Conservation (phyloP, 225 moss, liverwort and hornwort species). For the Climacium dendroides region DNA sequence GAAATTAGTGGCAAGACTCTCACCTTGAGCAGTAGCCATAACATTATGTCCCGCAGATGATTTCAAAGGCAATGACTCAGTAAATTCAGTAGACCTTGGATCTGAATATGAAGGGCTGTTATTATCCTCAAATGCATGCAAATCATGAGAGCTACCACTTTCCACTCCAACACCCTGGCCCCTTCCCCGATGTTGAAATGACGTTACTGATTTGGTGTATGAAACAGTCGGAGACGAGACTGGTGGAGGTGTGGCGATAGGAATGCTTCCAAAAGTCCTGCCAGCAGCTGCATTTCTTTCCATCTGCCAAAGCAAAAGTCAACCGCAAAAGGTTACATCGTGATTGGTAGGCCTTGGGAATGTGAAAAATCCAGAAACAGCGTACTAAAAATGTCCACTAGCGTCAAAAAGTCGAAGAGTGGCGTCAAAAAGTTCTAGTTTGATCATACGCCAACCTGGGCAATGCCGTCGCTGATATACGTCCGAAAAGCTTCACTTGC, state of each 20-base stretch:
- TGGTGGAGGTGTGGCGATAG: conserved; percentile 77
- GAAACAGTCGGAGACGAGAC: conserved; percentile 36
- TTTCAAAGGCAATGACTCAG: conserved; percentile 32
- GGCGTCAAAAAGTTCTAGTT: background rate
- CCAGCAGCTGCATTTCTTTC: conserved; percentile 88
- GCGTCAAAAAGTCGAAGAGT: background rate
- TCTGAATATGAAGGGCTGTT: conserved; percentile 3
- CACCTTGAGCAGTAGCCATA: conserved; percentile 38
- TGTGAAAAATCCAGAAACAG: background rate
- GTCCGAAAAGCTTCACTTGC: conserved; percentile 95
- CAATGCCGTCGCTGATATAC: conserved; percentile 89
- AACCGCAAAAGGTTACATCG: background rate
- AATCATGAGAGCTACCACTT: conserved; percentile 14
- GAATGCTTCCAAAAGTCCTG: conserved; percentile 67
- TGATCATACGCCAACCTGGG: conserved; percentile 33
- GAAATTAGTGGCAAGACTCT: background rate
- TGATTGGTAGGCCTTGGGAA: background rate
- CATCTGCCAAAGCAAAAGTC: conserved; percentile 32
- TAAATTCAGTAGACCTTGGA: conserved; percentile 10
- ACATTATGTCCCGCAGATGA: conserved; percentile 52
- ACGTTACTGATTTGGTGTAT: conserved; percentile 16
- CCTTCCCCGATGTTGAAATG: conserved; percentile 22
- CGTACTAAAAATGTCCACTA: background rate
- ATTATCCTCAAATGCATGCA: conserved; percentile 24
- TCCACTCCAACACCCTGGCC: conserved; percentile 20